Base-by-base conservation (phyloP, 192 early-diverging fungal species). In the Endogone sp. region DNA sequence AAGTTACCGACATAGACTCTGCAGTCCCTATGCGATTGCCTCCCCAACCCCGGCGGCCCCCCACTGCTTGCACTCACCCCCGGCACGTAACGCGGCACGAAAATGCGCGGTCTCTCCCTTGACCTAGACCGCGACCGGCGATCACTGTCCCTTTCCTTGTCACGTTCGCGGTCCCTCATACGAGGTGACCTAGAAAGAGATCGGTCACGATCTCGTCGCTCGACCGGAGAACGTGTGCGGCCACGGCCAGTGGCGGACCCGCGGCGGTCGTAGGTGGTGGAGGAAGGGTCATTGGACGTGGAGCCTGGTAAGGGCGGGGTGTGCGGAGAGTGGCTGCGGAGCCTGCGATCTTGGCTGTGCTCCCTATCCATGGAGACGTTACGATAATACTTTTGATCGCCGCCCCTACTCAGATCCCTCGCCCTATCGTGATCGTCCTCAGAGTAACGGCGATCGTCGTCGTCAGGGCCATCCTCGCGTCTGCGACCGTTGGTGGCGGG, bases 1-100 rank as follows among this genome's bases (percentile, higher is more conserved):
- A 95, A 72, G 74, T 95, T 95, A 3, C 92, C 91, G 37, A 94
- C 92, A 75, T 93, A 94, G 2, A 95, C 89, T 37, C 91, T 68
- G 64, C 87, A 83, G 25, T 91, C 85, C 64, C 78, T 80, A 56
- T 78, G 21, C 70, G 69, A 60, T 21, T 6, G 22, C 10, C 24
- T 26, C 24, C 24, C 24, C 22, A 22, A 6, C 21, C 27, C 59
- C 24, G 59, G 27, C 10, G 59, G 27, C 10, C 10, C 27, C 24
- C 37, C 37, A 16, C n/a, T n/a, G n/a, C n/a, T n/a, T n/a, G 37
- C 37, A 49, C 37, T 49, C 37, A 49, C 37, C 16, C 37, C 37
- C 37, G 37, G 37, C 37, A 49, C 37, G 37, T 49, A 49, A 49
- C 37, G 37, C 37, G 37, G 37, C 37, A 49, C 37, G 16, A 49